Conservation (phyloP, 805 yeast genomes). For the Ogataea saltuana region DNA sequence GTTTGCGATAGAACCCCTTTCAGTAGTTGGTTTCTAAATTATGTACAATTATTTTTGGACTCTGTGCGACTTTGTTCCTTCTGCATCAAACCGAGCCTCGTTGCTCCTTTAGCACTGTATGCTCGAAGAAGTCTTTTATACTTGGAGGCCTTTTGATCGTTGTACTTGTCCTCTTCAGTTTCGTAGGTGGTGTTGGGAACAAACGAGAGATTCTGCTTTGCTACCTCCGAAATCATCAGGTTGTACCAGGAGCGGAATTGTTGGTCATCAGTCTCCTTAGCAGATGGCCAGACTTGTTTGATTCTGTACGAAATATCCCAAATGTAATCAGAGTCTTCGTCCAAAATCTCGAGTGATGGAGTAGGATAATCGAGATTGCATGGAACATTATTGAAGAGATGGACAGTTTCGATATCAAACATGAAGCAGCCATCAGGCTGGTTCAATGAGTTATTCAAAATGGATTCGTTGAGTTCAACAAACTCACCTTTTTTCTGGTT, state of each 20-base stretch:
- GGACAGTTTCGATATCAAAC: constrained; percentile 39
- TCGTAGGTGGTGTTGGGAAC: constrained; percentile 2
- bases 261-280: constrained; percentile 4
- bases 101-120: constrained; percentile 35
- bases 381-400: constrained; percentile 38
- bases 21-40: too few relatives aligned
- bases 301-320: constrained; percentile 35
- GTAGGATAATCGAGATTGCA: constrained; percentile 29
- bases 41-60: too few relatives aligned
- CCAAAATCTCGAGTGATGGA: constrained; percentile 32
- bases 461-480: constrained; percentile 19
- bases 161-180: constrained; percentile 11
- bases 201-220: constrained; percentile 1
- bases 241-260: constrained; percentile 17
- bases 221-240: constrained; percentile 13
- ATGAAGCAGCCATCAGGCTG: constrained; percentile 29
- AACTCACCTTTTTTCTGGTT: constrained; percentile 18
- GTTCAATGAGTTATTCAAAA: constrained; percentile 21
- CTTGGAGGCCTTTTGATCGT: constrained; percentile 25
- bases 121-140: constrained; percentile 34
- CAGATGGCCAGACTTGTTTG: constrained; percentile 13
- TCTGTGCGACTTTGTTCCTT: background rate
- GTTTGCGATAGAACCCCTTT: too few relatives aligned
- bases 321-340: constrained; percentile 8
- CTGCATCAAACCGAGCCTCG: constrained; percentile 17